Base-by-base conservation (phyloP, 1,139 yeast genomes). In the Taiozyma sp. region DNA sequence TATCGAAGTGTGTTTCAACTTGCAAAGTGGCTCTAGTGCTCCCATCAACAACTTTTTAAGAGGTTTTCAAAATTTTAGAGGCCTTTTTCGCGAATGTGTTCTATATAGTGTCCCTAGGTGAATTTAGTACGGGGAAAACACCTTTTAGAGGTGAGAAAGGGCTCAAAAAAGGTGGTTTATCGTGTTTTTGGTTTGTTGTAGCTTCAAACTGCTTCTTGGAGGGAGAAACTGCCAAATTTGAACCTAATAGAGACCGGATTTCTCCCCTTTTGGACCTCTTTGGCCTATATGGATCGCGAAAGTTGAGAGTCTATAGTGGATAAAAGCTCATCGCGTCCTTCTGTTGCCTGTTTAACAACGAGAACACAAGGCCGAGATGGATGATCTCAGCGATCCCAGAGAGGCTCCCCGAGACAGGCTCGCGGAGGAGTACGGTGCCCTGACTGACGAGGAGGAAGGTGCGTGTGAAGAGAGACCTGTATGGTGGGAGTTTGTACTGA, bases 351-450 rank as follows among this genome's bases (percentile, higher is more conserved):
- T 5, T 32, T 32, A 12, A 13, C n/a, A 12, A 30, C 16, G 12
- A 19, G 38, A 27, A 10, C 16, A 16, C 14, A 13, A 13, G 14
- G 22, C 16, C 7, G 29, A 30, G 8, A 55, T 55, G 57, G 57
- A 53, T 13, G 56, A 55, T 30, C 51, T 52, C 14, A 42, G 51
- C 10, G 57, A 55, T 41, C 57, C 57, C 3, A 45, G 57, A n/a
- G 57, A 55, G 19, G 5, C 46, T 8, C 22, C 24, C 0, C 5
- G 10, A 4, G 52, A 48, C 22, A 5, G 16, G 2, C 53, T 43
- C 7, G 52, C 48, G 10, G 49, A 46, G 4, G 51, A 50, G 1
- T 52, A 51, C 8, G 56, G 50, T 16, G 51, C 50, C 4, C 32
- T 53, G 14, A 53, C 57, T 2, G 57, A 51, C 19, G 55, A 55